Evolutionary conservation across 2,329 filamentous ascomycete species (phyloP), one percentile per base, ranked within the genome.

Genomic region (Colletotrichum godetiae): DNA sequence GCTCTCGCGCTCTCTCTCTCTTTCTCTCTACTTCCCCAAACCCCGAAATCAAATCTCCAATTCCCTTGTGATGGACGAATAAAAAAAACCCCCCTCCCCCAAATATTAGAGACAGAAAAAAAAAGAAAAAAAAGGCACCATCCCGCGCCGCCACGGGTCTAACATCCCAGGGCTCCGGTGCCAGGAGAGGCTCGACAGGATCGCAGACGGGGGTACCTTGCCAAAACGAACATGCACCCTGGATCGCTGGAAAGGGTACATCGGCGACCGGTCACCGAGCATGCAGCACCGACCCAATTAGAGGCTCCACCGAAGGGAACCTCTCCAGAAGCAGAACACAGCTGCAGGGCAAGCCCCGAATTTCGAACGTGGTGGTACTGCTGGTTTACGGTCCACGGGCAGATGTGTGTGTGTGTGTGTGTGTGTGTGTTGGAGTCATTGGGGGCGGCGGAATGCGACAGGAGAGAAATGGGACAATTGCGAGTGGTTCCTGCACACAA

Each of bases 211-310:
- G 60, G 60, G 12, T 63, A 31, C 31, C 55, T 55, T 68, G 61
- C 24, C 29, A 63, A 63, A 29, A 11, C 61, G 46, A 35, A 35
- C 27, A 24, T 52, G 42, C 42, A 46, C 29, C 52, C 15, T 55
- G 27, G 49, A 55, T 35, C 42, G 42, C 42, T 22, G 31, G 24
- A 61, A 42, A 37, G 68, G 57, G 37, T 37, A 59, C 61, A 65
- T 69, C 70, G 70, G 66, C 66, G 66, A 65, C 70, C 59, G 66
- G 70, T 57, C 66, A 73, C 70, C 70, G 70, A 73, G 60, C 70
- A 59, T 73, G 70, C 70, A 70, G 70, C 69, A 68, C n/a, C 37
- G 42, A 27, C 61, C 61, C 46, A 64, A 64, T 64, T 64, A 13
- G 49, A 64, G 49, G 49, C 69, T 42, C 66, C 66, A 72, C 59